phyloP scores from a whole-genome alignment of 2,329 filamentous ascomycete genomes.

The Botrytis porri region DNA sequence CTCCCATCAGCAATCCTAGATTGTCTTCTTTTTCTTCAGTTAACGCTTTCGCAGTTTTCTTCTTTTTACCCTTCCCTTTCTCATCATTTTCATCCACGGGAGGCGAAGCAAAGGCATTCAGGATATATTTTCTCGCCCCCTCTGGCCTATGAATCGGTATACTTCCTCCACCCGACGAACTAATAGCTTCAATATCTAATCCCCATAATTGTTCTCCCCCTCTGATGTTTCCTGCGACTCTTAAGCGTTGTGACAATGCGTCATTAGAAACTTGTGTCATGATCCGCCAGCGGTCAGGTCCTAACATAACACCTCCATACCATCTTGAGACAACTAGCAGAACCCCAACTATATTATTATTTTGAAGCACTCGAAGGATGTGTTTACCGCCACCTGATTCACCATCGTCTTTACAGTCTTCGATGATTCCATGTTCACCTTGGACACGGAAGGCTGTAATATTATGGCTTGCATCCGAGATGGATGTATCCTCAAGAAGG shows the following conservation, averaged over 20 bases:
- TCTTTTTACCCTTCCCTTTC: slow-evolving; percentile 43
- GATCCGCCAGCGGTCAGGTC: slow-evolving; percentile 59
- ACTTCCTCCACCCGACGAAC: slow-evolving; percentile 41
- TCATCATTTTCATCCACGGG: slow-evolving; percentile 29
- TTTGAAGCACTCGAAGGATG: slow-evolving; percentile 52
- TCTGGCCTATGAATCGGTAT: slow-evolving; percentile 76
- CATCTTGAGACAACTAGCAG: slow-evolving; percentile 59
- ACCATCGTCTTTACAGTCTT: slow-evolving; percentile 51
- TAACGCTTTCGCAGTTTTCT: slow-evolving; percentile 50
- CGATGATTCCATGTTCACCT: slow-evolving; percentile 28
- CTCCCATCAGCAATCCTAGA: slow-evolving; percentile 65
- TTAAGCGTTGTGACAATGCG: slow-evolving; percentile 51
- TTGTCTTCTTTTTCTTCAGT: slow-evolving; percentile 66
- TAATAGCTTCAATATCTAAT: slow-evolving; percentile 52
- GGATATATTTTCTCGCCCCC: slow-evolving; percentile 57
- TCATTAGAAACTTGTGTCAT: slow-evolving; percentile 57
- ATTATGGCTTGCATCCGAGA: slow-evolving; percentile 58
- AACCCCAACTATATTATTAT: slow-evolving; percentile 49
- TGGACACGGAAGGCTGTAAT: slow-evolving; percentile 37
- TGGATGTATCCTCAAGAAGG: slow-evolving; percentile 49
- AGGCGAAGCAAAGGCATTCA: slow-evolving; percentile 55
- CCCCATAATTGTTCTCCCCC: slow-evolving; percentile 58
- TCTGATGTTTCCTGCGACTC: slow-evolving; percentile 43
- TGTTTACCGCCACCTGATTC: slow-evolving; percentile 58
- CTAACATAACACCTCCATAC: slow-evolving; percentile 61